phyloP scores from a whole-genome alignment of 805 yeast genomes.

The Candida silvicultrix region DNA sequence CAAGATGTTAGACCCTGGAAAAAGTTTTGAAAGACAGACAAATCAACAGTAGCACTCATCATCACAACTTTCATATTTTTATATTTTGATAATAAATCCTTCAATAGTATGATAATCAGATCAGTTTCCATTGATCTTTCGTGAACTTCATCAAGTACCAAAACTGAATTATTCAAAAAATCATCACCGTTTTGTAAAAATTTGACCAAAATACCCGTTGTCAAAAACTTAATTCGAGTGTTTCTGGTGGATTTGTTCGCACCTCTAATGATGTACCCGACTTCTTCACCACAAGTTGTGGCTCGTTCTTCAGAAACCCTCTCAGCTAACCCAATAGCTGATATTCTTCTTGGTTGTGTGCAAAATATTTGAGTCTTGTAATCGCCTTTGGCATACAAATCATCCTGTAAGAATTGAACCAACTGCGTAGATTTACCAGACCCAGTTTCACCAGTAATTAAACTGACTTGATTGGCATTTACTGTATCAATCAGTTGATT shows the following conservation, averaged over 20 bases:
- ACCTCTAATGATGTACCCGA: constrained; percentile 88
- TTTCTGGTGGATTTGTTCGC: constrained; percentile 56
- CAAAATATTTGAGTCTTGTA: constrained; percentile 63
- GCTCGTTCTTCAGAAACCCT: constrained; percentile 81
- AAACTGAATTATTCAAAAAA: constrained; percentile 49
- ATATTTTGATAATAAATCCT: constrained; percentile 41
- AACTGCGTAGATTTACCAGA: constrained; percentile 96
- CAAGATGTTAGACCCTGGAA: constrained; percentile 57
- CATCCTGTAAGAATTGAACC: constrained; percentile 82
- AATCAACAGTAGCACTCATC: constrained; percentile 93
- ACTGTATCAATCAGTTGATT: constrained; percentile 51
- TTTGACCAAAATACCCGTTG: constrained; percentile 87
- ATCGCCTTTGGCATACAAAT: constrained; percentile 37
- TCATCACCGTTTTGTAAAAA: constrained; percentile 56
- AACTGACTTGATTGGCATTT: constrained; percentile 52
- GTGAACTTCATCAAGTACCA: constrained; percentile 94
- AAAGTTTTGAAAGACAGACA: constrained; percentile 57
- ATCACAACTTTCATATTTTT: constrained; percentile 61
- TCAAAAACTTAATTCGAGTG: constrained; percentile 81
- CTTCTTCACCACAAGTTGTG: constrained; percentile 57
- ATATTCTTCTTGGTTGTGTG: constrained; percentile 94
- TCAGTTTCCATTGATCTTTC: constrained; percentile 92
- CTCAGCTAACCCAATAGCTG: constrained; percentile 91
- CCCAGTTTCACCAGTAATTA: constrained; percentile 96
- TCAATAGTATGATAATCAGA: constrained; percentile 70